Evolutionary conservation across 352 stramenopile genomes (phyloP), one percentile per base, ranked within the genome.

Genomic region (Lagenidium sp.): DNA sequence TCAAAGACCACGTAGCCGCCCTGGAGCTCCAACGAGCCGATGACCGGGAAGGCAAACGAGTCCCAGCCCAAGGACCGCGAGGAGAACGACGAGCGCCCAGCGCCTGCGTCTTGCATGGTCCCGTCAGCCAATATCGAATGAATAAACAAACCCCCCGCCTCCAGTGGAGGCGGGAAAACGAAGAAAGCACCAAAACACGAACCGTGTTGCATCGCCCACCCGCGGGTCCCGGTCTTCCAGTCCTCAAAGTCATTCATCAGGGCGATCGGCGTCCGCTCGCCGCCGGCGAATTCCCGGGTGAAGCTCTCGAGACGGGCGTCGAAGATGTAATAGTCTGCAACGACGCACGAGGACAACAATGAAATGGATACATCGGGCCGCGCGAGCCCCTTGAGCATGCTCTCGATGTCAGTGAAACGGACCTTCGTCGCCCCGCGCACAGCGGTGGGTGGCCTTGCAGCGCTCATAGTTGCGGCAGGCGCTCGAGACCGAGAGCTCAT

Each of bases 191-290:
- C n/a, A n/a, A n/a, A n/a, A n/a, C n/a, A n/a, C n/a, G n/a, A n/a
- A n/a, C n/a, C n/a, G 32, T 52, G 47, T 7, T 50, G 44, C 47
- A 86, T 76, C 20, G 51, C 50, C 71, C 82, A 94, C 10, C 61
- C 58, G 36, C 84, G 65, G 10, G 82, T 95, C 0, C 94, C 95
- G 12, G 64, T 77, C 31, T 95, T 90, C 93, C 92, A 98, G 63
- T 98, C 89, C 55, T 98, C 94, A 78, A 98, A 98, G 65, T 97
- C 73, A 32, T 95, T 89, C 60, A 95, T 85, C 10, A 98, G 72
- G 25, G 68, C 29, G 28, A 94, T 81, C 36, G 60, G 36, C 8
- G 65, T 51, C 25, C 88, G 77, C 6, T 78, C 50, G 26, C 94
- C 93, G 19, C 78, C 63, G 0, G 44, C 51, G 63, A 97, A 98